Evolutionary conservation across 345 rosid species (phyloP).

Genomic region (rapeseed (Brassica napus)): Da-Ae NC_063449.1:38941501-38942000

Average conservation of each 20-base stretch:
- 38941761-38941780: constrained; percentile 58
- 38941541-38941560: background rate
- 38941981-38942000: constrained; percentile 44
- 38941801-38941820: constrained; percentile 39
- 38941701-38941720: constrained; percentile 44
- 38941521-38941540: constrained; percentile 46
- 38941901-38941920: constrained; percentile 46
- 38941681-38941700: constrained; percentile 60
- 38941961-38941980: constrained; percentile 57
- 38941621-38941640: constrained; percentile 51
- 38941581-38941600: background rate
- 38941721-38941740: constrained; percentile 52
- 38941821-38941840: constrained; percentile 51
- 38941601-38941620: constrained; percentile 36
- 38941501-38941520: constrained; percentile 49
- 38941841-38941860: constrained; percentile 67
- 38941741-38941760: constrained; percentile 57
- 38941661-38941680: constrained; percentile 57
- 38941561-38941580: background rate
- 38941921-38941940: constrained; percentile 69
- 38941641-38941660: constrained; percentile 51
- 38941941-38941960: constrained; percentile 65
- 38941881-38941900: constrained; percentile 55
- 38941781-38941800: constrained; percentile 46
- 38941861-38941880: constrained; percentile 65